A percentile compares a stretch with the other conserved stretches of the same genome.
Evolutionary conservation across 2,329 filamentous ascomycete species (phyloP).

Genomic region (Emergomyces africanus): DNA sequence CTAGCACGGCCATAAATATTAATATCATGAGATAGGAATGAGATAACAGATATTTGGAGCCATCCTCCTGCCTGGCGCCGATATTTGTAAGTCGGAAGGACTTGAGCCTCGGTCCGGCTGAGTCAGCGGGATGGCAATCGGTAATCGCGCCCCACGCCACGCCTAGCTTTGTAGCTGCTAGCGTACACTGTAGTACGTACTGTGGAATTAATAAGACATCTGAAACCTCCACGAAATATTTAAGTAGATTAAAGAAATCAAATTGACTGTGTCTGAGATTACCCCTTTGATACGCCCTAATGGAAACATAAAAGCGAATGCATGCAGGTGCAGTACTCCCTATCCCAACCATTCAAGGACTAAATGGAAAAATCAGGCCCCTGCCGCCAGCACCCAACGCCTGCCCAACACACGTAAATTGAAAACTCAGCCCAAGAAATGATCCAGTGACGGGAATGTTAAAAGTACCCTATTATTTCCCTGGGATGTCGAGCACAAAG

Average conservation of each 20-base stretch:
- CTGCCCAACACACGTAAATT: neutral
- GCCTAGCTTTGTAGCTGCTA: too few species aligned
- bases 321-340: neutral
- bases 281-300: neutral
- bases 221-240: neutral
- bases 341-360: neutral
- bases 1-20: too few species aligned
- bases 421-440: neutral
- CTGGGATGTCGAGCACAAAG: constrained; percentile 62
- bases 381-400: neutral
- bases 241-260: neutral
- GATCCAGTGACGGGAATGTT: neutral
- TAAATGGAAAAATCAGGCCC: neutral
- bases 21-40: neutral
- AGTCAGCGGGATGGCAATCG: neutral
- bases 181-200: too few species aligned
- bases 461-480: constrained; percentile 23
- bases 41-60: neutral
- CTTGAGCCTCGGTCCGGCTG: neutral
- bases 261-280: neutral
- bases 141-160: neutral
- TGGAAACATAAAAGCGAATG: neutral
- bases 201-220: too few species aligned
- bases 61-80: neutral
- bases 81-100: neutral